Conservation (phyloP, 148 eudicot species). For the Camellia lanceoleosa region DNA sequence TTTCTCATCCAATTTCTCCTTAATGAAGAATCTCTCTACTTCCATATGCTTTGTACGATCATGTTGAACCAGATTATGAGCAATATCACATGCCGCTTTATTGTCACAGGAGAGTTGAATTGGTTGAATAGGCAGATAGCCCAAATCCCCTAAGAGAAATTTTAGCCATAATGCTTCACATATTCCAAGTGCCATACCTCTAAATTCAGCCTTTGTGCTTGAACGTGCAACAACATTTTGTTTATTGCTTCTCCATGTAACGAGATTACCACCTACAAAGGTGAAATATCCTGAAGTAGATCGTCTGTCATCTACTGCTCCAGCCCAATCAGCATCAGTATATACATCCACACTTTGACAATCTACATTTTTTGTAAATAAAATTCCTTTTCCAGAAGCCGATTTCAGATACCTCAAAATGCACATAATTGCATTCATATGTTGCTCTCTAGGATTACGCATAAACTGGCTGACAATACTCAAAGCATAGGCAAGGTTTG, state of each 20-base stretch:
- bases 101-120: not conserved
- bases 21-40: not conserved
- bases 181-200: not conserved
- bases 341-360: too few relatives aligned
- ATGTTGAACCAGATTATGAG: not conserved
- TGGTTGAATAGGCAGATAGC: not conserved
- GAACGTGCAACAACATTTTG: constrained; percentile 1
- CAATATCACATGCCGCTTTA: not conserved
- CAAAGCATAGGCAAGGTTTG: not conserved
- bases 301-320: too few relatives aligned
- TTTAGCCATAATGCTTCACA: not conserved
- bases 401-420: not conserved
- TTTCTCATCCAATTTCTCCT: not conserved
- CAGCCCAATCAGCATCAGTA: too few relatives aligned
- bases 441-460: not conserved
- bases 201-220: not conserved
- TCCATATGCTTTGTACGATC: not conserved
- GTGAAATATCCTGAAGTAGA: too few relatives aligned
- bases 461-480: constrained; percentile 8
- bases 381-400: not conserved
- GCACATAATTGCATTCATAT: not conserved
- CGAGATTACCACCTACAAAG: too few relatives aligned
- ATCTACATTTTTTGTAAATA: not conserved
- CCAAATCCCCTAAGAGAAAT: not conserved
- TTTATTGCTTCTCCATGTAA: not conserved